phyloP scores from a whole-genome alignment of 192 early-diverging fungal genomes.

The Podila epigama region DNA sequence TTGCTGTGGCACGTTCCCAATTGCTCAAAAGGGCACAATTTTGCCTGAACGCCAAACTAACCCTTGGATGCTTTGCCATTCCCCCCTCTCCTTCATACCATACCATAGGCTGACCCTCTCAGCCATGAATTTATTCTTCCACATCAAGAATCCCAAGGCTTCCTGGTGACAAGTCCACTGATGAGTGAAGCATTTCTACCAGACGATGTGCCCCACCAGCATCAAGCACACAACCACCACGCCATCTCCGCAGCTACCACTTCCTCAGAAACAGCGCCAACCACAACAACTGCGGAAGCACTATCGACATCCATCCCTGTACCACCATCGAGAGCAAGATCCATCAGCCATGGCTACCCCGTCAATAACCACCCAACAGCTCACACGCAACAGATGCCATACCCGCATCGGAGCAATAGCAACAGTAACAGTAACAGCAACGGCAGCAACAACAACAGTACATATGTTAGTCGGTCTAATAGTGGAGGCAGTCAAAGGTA shows the following conservation, averaged over 20 bases:
- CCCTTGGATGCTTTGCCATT: not conserved
- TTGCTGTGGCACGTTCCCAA: no score
- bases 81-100: not conserved
- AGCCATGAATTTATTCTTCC: slow-evolving; percentile 19
- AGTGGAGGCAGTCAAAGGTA: not conserved
- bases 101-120: slow-evolving; percentile 16
- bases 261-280: not conserved
- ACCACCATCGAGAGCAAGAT: slow-evolving; percentile 3
- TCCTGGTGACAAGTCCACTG: slow-evolving; percentile 35
- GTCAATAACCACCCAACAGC: no score
- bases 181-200: slow-evolving; percentile 39
- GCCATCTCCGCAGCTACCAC: not conserved
- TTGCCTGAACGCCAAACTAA: not conserved
- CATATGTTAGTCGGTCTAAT: not conserved
- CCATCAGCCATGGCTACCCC: slow-evolving; percentile 12
- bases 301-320: not conserved
- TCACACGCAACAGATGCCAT: no score
- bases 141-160: slow-evolving; percentile 24
- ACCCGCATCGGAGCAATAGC: not conserved
- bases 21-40: no score
- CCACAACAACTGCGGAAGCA: not conserved
- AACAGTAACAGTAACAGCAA: slow-evolving; percentile 1
- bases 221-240: not conserved
- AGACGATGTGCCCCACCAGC: slow-evolving; percentile 17
- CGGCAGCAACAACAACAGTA: not conserved